Percentiles rank a stretch among this genome's conserved stretches.
These are phyloP conservation scores for Globisporangium recalcitrans DNA, from an alignment of 352 stramenopile genomes.

Conservation along the genomic window DNA sequence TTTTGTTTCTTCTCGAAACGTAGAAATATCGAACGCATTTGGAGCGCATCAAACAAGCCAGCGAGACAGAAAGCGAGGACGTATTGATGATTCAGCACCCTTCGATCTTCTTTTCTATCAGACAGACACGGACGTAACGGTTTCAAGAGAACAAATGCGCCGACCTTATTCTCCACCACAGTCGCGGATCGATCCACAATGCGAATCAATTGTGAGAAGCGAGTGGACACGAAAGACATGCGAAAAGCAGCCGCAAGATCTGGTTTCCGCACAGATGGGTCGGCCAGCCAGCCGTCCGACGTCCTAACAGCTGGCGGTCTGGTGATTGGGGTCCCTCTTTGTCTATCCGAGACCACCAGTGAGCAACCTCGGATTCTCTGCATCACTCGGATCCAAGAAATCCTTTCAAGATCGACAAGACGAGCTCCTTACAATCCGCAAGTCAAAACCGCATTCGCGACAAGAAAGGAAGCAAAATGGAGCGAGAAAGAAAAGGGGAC, in stretches of 20 bases:
- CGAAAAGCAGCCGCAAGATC: not conserved
- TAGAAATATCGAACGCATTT: slow-evolving; percentile 5
- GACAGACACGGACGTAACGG: not conserved
- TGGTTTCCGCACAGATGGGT: not conserved
- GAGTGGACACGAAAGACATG: not conserved
- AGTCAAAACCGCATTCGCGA: not conserved
- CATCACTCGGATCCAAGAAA: not conserved
- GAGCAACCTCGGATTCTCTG: too few species aligned
- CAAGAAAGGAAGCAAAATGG: not conserved
- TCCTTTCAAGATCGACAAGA: not conserved
- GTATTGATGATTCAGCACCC: not conserved
- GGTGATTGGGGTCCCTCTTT: too few species aligned
- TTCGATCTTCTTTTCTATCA: not conserved
- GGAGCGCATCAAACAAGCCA: not conserved
- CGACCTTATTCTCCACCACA: not conserved
- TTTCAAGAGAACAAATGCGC: not conserved
- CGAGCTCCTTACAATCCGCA: not conserved
- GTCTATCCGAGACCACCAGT: too few species aligned
- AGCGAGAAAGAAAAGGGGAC: slow-evolving; percentile 4
- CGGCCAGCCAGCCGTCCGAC: too few species aligned
- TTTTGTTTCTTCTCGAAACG: slow-evolving; percentile 9
- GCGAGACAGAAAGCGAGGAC: not conserved
- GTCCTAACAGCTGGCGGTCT: not conserved
- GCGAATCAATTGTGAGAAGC: not conserved
- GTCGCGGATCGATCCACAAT: too few species aligned